These are phyloP conservation scores for Boletus pseudopeckii DNA, from an alignment of 768 basidiomycete species.

Conservation along the genomic window DNA sequence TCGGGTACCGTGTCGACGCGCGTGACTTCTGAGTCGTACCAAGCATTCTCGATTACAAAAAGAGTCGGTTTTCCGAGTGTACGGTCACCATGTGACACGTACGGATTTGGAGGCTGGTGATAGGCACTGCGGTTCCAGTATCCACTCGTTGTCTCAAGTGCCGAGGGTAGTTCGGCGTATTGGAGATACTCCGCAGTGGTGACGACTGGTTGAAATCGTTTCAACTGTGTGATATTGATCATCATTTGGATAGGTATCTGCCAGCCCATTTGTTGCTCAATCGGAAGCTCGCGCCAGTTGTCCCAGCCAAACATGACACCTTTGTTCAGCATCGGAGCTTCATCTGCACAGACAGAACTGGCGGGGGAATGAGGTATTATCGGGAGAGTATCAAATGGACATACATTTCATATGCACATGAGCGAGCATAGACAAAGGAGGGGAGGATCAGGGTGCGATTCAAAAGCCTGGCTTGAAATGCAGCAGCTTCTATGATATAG, in stretches of 20 bases:
- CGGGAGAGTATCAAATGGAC: conserved; percentile 4
- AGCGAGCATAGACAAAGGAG: conserved; percentile 42
- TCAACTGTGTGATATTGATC: conserved; percentile 40
- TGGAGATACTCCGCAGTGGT: conserved; percentile 38
- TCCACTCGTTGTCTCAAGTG: conserved; percentile 36
- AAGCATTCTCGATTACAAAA: conserved; percentile 37
- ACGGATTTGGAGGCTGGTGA: conserved; percentile 18
- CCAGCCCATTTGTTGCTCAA: conserved; percentile 32
- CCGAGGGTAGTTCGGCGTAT: conserved; percentile 31
- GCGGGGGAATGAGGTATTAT: background rate
- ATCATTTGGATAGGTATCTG: conserved; percentile 33
- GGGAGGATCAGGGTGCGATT: conserved; percentile 42
- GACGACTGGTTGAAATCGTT: conserved; percentile 34
- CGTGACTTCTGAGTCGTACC: conserved; percentile 37
- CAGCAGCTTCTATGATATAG: conserved; percentile 43
- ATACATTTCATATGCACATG: conserved; percentile 39
- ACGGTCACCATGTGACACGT: conserved; percentile 13
- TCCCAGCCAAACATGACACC: conserved; percentile 38
- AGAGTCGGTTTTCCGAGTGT: conserved; percentile 20
- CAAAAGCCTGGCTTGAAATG: conserved; percentile 37
- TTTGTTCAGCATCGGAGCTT: conserved; percentile 41
- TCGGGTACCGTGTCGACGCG: conserved; percentile 37
- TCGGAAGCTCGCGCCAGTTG: conserved; percentile 37
- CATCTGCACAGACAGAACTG: conserved; percentile 36
- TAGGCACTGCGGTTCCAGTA: conserved; percentile 35